Conservation (phyloP, 495 filamentous ascomycete genomes). For the Apiosordaria backusii region DNA sequence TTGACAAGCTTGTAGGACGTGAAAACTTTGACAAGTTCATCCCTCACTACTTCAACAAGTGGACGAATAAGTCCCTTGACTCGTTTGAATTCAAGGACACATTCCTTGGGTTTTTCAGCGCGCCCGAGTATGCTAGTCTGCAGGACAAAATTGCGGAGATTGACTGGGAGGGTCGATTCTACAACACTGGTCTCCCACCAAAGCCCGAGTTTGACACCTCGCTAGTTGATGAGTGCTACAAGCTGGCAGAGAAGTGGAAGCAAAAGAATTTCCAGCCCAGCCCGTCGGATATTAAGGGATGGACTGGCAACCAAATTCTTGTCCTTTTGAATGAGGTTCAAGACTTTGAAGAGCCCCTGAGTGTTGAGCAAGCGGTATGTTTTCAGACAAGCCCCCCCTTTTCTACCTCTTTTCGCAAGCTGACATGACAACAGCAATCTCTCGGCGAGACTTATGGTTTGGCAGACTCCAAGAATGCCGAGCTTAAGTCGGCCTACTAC, state of each 20-base stretch:
- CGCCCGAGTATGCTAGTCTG: slow-evolving; percentile 58
- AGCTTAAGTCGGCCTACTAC: slow-evolving; percentile 75
- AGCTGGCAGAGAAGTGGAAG: slow-evolving; percentile 77
- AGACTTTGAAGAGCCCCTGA: slow-evolving; percentile 58
- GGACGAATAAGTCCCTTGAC: slow-evolving; percentile 75
- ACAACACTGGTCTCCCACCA: slow-evolving; percentile 76
- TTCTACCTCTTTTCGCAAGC: slow-evolving; percentile 14
- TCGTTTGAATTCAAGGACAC: slow-evolving; percentile 90
- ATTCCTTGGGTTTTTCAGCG: slow-evolving; percentile 75
- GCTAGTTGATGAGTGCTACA: slow-evolving; percentile 80
- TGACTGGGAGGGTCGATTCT: slow-evolving; percentile 89
- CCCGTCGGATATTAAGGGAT: slow-evolving; percentile 62
- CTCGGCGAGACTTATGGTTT: slow-evolving; percentile 74
- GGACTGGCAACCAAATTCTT: slow-evolving; percentile 80
- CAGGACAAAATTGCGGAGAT: slow-evolving; percentile 62
- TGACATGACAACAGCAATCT: slow-evolving; percentile 35
- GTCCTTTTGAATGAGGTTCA: slow-evolving; percentile 82
- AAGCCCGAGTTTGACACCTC: slow-evolving; percentile 89
- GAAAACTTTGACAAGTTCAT: slow-evolving; percentile 90
- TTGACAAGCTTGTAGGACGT: slow-evolving; percentile 82
- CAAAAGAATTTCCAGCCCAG: slow-evolving; percentile 59
- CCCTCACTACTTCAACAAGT: slow-evolving; percentile 86
- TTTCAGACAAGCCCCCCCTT: neutral
- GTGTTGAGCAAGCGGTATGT: slow-evolving; percentile 50
- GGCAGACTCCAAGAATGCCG: slow-evolving; percentile 68